phyloP scores from a whole-genome alignment of 176 grass and related monocot genomes.

The Bothriochloa decipiens region DNA sequence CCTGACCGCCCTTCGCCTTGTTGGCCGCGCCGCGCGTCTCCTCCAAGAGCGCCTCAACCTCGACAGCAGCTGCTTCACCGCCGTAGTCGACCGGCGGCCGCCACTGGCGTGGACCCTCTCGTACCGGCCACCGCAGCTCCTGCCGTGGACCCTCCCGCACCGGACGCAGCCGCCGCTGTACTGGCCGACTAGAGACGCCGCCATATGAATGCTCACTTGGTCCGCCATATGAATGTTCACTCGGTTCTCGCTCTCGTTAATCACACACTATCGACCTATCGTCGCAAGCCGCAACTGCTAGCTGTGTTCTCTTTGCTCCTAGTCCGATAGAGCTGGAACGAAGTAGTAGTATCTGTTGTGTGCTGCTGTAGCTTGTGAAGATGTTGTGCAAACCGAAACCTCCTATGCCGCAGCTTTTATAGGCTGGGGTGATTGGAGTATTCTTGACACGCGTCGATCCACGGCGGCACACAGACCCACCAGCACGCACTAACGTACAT shows the following conservation, averaged over 20 bases:
- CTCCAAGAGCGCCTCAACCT: constrained; percentile 21
- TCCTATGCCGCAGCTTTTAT: not conserved
- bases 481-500: not conserved
- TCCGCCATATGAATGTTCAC: not conserved
- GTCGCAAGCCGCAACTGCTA: no score
- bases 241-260: not conserved
- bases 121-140: not conserved
- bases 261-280: no score
- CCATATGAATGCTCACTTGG: not conserved
- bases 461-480: no score
- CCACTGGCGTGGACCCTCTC: not conserved
- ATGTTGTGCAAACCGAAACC: not conserved
- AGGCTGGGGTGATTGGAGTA: not conserved
- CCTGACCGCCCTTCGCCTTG: not conserved
- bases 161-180: not conserved
- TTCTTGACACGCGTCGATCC: not conserved
- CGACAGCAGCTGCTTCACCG: constrained; percentile 39
- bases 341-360: no score
- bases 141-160: not conserved
- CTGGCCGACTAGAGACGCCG: not conserved
- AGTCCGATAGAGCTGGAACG: no score
- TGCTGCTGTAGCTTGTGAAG: no score
- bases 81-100: not conserved
- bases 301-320: no score
- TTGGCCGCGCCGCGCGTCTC: not conserved